phyloP scores from a whole-genome alignment of 192 early-diverging fungal genomes.

The Rhizophagus clarus region DNA sequence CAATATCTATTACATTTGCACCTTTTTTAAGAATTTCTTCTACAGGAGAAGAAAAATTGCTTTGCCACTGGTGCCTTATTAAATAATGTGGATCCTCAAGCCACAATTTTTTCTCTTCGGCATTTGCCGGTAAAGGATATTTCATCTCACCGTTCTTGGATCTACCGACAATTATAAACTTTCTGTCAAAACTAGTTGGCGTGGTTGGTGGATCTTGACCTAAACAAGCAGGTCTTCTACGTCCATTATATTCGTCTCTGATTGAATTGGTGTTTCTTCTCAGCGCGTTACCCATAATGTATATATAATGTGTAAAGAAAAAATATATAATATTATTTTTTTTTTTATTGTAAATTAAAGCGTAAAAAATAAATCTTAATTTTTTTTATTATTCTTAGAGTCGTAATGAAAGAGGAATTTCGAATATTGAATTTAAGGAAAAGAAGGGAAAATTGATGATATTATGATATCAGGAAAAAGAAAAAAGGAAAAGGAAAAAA shows the following conservation, averaged over 20 bases:
- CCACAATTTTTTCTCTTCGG: neutral
- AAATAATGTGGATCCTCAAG: conserved; percentile 3
- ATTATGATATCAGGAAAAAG: too few relatives aligned
- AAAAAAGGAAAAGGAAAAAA: too few relatives aligned
- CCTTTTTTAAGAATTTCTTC: neutral
- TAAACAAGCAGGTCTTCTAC: neutral
- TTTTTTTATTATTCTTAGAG: too few relatives aligned
- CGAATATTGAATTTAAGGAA: too few relatives aligned
- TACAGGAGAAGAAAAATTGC: neutral
- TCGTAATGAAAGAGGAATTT: too few relatives aligned
- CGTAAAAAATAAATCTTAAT: too few relatives aligned
- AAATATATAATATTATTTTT: neutral
- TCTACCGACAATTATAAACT: neutral
- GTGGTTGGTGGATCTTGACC: neutral
- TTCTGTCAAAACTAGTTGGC: neutral
- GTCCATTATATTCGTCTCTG: neutral
- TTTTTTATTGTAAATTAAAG: too few relatives aligned
- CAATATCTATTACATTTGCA: neutral
- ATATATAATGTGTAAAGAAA: neutral
- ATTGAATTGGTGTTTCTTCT: neutral
- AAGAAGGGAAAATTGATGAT: too few relatives aligned
- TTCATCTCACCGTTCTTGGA: neutral
- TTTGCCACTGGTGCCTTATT: neutral
- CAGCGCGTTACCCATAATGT: neutral
- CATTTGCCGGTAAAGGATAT: neutral